These are phyloP conservation scores for Xylariaceae sp. DNA, from an alignment of 2,329 filamentous ascomycete species.

Conservation along the genomic window DNA sequence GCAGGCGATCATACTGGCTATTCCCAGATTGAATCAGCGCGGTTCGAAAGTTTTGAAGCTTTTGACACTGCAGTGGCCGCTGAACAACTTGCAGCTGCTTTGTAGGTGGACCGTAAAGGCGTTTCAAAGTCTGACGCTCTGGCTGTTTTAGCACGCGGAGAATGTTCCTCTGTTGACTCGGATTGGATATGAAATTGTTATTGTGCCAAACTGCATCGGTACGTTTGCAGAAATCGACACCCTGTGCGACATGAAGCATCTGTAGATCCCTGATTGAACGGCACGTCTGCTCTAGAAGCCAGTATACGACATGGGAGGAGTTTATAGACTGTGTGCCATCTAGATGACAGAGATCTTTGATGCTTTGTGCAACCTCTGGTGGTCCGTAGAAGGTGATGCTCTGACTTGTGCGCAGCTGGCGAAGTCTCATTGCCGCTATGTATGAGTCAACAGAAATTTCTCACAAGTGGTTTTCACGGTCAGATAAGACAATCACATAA, in stretches of 20 bases:
- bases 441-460: background rate
- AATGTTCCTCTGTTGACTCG: slow-evolving; percentile 25
- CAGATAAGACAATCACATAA: background rate
- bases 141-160: slow-evolving; percentile 41
- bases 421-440: slow-evolving; percentile 60
- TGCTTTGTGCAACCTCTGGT: slow-evolving; percentile 58
- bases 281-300: slow-evolving; percentile 63
- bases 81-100: background rate
- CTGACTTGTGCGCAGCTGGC: slow-evolving; percentile 53
- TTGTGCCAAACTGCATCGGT: slow-evolving; percentile 44
- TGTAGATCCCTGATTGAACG: slow-evolving; percentile 54
- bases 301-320: slow-evolving; percentile 48
- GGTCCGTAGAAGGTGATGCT: slow-evolving; percentile 52
- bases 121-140: slow-evolving; percentile 54
- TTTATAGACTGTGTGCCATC: slow-evolving; percentile 26
- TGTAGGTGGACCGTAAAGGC: slow-evolving; percentile 46
- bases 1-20: slow-evolving; percentile 36
- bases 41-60: background rate
- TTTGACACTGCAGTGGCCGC: slow-evolving; percentile 8
- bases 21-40: slow-evolving; percentile 5
- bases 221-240: slow-evolving; percentile 55
- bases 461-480: background rate
- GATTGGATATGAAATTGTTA: slow-evolving; percentile 35
- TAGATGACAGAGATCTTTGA: slow-evolving; percentile 43
- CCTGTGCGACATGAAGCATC: slow-evolving; percentile 55